Evolutionary conservation across 257 asterid genomes (phyloP), one percentile per base, ranked within the genome.

Genomic region (Solanum microdontum): DNA sequence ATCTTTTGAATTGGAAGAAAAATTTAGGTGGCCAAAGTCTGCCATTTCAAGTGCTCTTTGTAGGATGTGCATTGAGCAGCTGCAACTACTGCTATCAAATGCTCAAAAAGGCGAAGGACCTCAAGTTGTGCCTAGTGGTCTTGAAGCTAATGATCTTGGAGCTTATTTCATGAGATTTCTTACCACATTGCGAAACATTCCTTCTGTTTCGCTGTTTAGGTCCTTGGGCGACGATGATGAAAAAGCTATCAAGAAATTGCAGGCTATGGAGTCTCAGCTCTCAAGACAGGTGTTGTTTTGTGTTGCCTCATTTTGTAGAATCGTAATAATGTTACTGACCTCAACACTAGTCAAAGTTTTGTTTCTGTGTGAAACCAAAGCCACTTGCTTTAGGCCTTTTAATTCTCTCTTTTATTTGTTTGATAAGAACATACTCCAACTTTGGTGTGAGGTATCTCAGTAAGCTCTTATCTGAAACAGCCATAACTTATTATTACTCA

Each of bases 61-160:
- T 82, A 96, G 92, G 92, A 92, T 93, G 93, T 97, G 99, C 85
- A 92, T 97, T 48, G 98, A 97, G 90, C 99, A 97, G 96, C 94
- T 96, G n/a, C 98, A 97, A 88, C 64, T 88, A 36, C 90, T 97
- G 90, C 95, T 97, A 45, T 91, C 98, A 86, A 94, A 92, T 92
- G 95, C 95, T 83, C 98, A 93, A 89, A 97, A 93, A 91, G 98
- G 92, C 83, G 99, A 97, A 87, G 93, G 91, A 23, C 90, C 91
- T 89, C 92, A 91, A 89, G 92, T 89, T 11, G 93, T 89, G 88
- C 86, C 94, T 24, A 89, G 90, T 89, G 95, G 94, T 74, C 90
- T 87, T 48, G 99, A 97, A 83, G 90, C 93, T 79, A 94, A 92
- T 88, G 99, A 97, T 94, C 96, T 96, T 89, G 98, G 98, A 74